Percentiles rank a stretch among this genome's conserved stretches.
Conservation (phyloP, 192 early-diverging fungal genomes). For the Coemansia sp. region DNA sequence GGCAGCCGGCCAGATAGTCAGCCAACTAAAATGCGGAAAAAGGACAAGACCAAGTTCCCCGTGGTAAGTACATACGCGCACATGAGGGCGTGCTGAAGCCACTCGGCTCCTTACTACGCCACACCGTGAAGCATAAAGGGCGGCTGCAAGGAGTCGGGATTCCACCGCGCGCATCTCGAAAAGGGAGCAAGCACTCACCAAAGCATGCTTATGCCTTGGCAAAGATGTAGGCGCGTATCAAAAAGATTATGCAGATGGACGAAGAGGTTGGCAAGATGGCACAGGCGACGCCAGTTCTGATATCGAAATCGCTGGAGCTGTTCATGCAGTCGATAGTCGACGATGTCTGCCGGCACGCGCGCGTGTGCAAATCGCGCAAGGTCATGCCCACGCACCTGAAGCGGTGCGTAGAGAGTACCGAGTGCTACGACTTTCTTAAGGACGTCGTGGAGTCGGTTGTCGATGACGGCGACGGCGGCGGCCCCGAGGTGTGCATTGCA, state of each 20-base stretch:
- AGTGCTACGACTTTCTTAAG: conserved; percentile 92
- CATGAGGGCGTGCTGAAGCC: neutral
- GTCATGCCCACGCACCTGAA: conserved; percentile 82
- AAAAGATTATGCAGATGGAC: conserved; percentile 99
- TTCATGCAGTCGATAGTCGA: conserved; percentile 94
- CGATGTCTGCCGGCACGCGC: conserved; percentile 79
- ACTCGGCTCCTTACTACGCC: neutral
- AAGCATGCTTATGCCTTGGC: no score
- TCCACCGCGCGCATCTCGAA: neutral
- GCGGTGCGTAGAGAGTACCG: conserved; percentile 70
- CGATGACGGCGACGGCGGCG: conserved; percentile 60
- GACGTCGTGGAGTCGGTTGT: conserved; percentile 81
- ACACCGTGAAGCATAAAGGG: neutral
- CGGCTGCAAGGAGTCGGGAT: neutral
- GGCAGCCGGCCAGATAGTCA: neutral
- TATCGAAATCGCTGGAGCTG: conserved; percentile 84
- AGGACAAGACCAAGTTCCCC: conserved; percentile 91
- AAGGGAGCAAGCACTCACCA: neutral
- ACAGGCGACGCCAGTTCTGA: conserved; percentile 92
- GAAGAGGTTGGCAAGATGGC: conserved; percentile 99
- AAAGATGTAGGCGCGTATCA: conserved; percentile 86
- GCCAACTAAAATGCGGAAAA: conserved; percentile 67
- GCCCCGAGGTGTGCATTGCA: conserved; percentile 35
- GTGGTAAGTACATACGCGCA: conserved; percentile 68
- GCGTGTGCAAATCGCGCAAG: conserved; percentile 73